Evolutionary conservation across 2,329 filamentous ascomycete genomes (phyloP), one percentile per base, ranked within the genome.

Genomic region (Talaromyces sp.): DNA sequence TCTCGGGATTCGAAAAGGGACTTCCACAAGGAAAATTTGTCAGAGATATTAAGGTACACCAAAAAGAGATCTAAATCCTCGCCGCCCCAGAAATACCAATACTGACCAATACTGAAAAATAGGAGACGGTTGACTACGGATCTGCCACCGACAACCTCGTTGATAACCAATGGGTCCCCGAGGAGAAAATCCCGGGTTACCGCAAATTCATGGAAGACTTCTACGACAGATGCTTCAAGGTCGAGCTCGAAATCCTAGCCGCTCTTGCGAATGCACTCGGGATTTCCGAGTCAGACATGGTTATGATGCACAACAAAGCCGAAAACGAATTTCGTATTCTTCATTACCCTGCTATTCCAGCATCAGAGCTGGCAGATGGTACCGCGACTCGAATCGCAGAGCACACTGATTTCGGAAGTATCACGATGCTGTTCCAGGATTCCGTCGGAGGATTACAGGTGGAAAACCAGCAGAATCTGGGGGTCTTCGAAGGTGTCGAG

Each of bases 281-380:
- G 0, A 65, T 82, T 1, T 64, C 71, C 0, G 71, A 77, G 19
- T 69, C 68, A 24, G 71, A 72, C 49, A 67, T 80, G 42, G 56
- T 75, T 3, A 61, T 66, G 13, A 71, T 78, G 24, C 82, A 85
- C 66, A 75, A 73, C 50, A 78, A 78, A 1, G 74, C 78, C 48
- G 80, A 84, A 59, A 83, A 84, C 57, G 83, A 85, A 54, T 72
- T 86, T 20, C 77, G 84, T 1, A 68, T 87, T 19, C 70, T 86
- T 7, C 84, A 86, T 63, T 86, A 84, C 56, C 80, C 80, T 0
- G 68, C 76, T 1, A 70, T 81, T 4, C 68, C 75, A 17, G 74
- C 72, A 20, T 69, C 66, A 11, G 71, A 72, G 32, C 66, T 82
- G 20, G 66, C 69, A 9, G 74, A 71, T 39, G 72, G 74, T 11